These are phyloP conservation scores for Baorangia bicolor DNA, from an alignment of 768 basidiomycete genomes.

Conservation along the genomic window DNA sequence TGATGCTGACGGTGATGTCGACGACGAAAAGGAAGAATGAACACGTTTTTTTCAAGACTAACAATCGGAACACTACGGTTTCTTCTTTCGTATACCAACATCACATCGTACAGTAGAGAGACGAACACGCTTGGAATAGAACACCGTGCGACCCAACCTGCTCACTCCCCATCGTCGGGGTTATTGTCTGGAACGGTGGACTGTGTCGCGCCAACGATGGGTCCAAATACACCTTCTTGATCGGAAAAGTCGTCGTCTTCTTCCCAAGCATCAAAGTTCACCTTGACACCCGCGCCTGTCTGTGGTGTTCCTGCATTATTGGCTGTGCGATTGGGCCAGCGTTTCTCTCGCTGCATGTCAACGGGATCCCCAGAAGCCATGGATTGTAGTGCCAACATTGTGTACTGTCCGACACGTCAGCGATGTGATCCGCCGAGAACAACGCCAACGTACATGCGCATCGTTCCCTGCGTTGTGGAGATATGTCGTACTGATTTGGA, in stretches of 20 bases:
- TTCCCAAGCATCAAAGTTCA: constrained; percentile 58
- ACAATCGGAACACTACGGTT: constrained; percentile 1
- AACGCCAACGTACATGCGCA: constrained; percentile 56
- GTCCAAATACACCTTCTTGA: constrained; percentile 39
- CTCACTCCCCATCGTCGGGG: constrained; percentile 4
- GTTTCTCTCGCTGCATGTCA: constrained; percentile 72
- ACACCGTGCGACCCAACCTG: neutral
- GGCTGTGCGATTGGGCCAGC: constrained; percentile 69
- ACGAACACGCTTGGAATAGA: neutral
- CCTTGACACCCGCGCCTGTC: constrained; percentile 40
- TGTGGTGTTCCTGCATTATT: constrained; percentile 22
- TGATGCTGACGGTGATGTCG: constrained; percentile 29
- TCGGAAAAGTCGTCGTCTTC: constrained; percentile 53
- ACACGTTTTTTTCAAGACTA: neutral
- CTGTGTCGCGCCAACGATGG: constrained; percentile 16
- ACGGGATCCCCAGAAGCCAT: constrained; percentile 77
- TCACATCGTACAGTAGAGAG: constrained; percentile 8
- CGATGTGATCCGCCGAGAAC: neutral
- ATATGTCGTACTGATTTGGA: constrained; percentile 53
- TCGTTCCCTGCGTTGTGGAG: constrained; percentile 89
- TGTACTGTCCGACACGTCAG: constrained; percentile 51
- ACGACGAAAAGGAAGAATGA: constrained; percentile 33
- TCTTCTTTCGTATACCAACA: constrained; percentile 7
- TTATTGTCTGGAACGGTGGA: constrained; percentile 1
- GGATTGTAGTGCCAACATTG: constrained; percentile 57